Base-by-base conservation (phyloP, 169 alveolate species). In the Plasmodium inui region DNA sequence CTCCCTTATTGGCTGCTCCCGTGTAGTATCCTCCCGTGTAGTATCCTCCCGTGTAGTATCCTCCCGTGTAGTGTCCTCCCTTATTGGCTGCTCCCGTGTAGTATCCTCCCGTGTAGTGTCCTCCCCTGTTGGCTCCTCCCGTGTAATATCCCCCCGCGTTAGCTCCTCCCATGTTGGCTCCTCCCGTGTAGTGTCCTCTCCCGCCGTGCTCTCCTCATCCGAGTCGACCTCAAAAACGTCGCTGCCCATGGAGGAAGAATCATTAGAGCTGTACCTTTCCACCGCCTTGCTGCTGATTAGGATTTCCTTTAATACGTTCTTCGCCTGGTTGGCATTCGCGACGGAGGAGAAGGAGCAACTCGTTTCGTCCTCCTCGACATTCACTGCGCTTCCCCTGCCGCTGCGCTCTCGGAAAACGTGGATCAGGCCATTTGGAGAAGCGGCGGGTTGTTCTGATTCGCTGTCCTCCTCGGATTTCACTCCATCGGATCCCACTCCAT, bases 171-270 rank as follows among this genome's bases (percentile, higher is more conserved):
- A 1, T 5, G 50, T 10, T 4, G 17, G n/a, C 8, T 82, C 70
- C 37, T 14, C 46, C 28, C 28, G 0, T 6, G 30, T 12, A 4
- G 14, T 1, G 6, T 19, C 28, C 30, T 70, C 39, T 14, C 44
- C 44, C 6, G 12, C 12, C 28, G 32, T n/a, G 30, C 26, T 37
- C 12, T 22, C 19, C 80, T 44, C 30, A 84, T 84, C 92, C 17
- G 44, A 84, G 44, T 57, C 83, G 28, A 76, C 81, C 26, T 70
- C 76, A 70, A 86, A 55, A 19, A 86, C 22, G 50, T 86, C 86
- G 81, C 85, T 86, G 0, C 39, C 93, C 8, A 86, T 70, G 19
- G 86, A 86, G n/a, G 93, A 53, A 41, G 70, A 46, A 32, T 74
- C 55, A 34, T 39, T 9, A 26, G 70, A 46, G 61, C 55, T 70